These are phyloP conservation scores for Pezizomycotina sp. DNA, from an alignment of 2,329 filamentous ascomycete genomes.

Conservation along the genomic window DNA sequence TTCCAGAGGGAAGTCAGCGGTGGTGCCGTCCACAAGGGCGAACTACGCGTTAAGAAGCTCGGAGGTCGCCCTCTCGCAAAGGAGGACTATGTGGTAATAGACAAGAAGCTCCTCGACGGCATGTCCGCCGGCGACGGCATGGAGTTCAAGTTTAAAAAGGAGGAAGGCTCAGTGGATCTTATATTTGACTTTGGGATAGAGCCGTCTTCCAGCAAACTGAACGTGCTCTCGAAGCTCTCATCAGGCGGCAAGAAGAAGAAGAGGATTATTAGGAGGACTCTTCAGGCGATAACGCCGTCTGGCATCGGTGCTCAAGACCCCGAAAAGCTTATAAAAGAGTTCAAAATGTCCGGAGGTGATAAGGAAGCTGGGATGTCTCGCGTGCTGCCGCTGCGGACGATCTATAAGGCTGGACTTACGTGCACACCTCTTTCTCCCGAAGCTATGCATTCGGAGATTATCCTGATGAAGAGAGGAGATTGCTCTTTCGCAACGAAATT, in stretches of 20 bases:
- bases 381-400: conserved; percentile 9
- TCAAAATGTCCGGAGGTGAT: too few relatives aligned
- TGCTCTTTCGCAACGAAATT: conserved; percentile 16
- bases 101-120: conserved; percentile 11
- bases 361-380: too few relatives aligned
- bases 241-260: too few relatives aligned
- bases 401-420: conserved; percentile 11
- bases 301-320: conserved; percentile 13
- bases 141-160: conserved; percentile 9
- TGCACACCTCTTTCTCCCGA: conserved; percentile 12
- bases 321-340: conserved; percentile 3
- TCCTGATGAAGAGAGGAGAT: conserved; percentile 15
- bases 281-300: conserved; percentile 14
- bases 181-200: conserved; percentile 12
- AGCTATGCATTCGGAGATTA: conserved; percentile 11
- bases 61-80: conserved; percentile 7
- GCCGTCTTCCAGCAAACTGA: too few relatives aligned
- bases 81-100: conserved; percentile 13
- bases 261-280: too few relatives aligned
- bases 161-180: conserved; percentile 15
- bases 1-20: conserved; percentile 12
- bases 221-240: too few relatives aligned
- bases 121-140: conserved; percentile 9
- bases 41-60: conserved; percentile 13
- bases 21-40: conserved; percentile 11